Evolutionary conservation across 495 filamentous ascomycete genomes (phyloP).

Genomic region (Lepraria neglecta): DNA sequence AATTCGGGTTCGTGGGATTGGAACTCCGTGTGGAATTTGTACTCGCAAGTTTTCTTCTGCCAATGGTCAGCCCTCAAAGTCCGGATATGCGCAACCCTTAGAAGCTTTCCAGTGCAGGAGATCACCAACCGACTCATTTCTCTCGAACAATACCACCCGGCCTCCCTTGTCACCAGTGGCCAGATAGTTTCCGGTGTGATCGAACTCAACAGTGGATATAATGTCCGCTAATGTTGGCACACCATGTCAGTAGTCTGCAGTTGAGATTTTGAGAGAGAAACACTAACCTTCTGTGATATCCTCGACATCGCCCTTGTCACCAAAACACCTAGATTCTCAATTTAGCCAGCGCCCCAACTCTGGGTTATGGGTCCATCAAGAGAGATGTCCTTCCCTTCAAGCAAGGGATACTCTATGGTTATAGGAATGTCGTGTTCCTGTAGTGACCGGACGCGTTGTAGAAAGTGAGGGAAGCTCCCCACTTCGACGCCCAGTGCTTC

Average conservation of each 20-base stretch:
- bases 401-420: not conserved
- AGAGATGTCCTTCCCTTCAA: too few species aligned
- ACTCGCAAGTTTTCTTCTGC: constrained; percentile 99
- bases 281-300: constrained; percentile 96
- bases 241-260: constrained; percentile 10
- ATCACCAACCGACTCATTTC: constrained; percentile 83
- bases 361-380: not conserved
- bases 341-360: constrained; percentile 24
- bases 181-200: constrained; percentile 96
- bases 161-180: constrained; percentile 98
- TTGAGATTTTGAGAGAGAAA: not conserved
- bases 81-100: constrained; percentile 3
- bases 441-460: not conserved
- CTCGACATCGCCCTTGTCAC: constrained; percentile 98
- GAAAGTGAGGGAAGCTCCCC: not conserved
- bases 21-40: constrained; percentile 99
- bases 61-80: constrained; percentile 27
- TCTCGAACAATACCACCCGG: constrained; percentile 91
- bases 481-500: not conserved
- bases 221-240: constrained; percentile 71
- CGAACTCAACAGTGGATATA: constrained; percentile 98
- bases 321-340: constrained; percentile 73
- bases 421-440: not conserved
- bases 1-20: constrained; percentile 99
- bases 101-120: not conserved